Conservation (phyloP, 176 grass and related monocot species). For the Ampelocalamus luodianensis region DNA sequence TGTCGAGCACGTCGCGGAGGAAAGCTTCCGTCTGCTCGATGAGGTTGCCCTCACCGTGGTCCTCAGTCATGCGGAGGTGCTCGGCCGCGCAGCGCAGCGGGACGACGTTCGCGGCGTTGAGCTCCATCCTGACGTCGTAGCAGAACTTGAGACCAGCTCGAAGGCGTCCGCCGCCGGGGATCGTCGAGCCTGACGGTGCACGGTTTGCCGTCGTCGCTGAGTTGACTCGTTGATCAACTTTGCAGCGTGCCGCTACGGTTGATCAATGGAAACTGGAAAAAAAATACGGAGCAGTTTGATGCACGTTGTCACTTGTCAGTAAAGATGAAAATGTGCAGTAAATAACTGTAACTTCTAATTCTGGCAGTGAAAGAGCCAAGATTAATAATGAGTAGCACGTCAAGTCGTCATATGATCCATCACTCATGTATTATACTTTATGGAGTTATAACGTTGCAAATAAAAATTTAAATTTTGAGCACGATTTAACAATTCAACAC, state of each 20-base stretch:
- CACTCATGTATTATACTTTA: background rate
- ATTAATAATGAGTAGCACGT: background rate
- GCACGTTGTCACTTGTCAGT: background rate
- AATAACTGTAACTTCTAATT: background rate
- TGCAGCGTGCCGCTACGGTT: slow-evolving; percentile 62
- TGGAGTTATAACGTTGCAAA: too few relatives aligned
- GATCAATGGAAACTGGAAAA: slow-evolving; percentile 64
- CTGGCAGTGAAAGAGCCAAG: background rate
- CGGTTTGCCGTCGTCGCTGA: slow-evolving; percentile 11
- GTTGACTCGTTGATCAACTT: slow-evolving; percentile 52
- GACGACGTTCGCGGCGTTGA: slow-evolving; percentile 66
- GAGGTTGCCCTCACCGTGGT: slow-evolving; percentile 68
- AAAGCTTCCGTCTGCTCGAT: slow-evolving; percentile 64
- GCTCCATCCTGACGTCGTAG: slow-evolving; percentile 70
- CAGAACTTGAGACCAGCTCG: slow-evolving; percentile 68
- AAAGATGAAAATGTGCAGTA: background rate
- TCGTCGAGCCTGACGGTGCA: slow-evolving; percentile 56
- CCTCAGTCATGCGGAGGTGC: slow-evolving; percentile 67
- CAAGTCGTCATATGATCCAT: background rate
- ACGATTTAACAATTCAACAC: too few relatives aligned
- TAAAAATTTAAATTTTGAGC: too few relatives aligned
- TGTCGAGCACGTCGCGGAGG: slow-evolving; percentile 50
- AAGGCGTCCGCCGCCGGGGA: slow-evolving; percentile 71
- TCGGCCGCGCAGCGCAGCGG: slow-evolving; percentile 65
- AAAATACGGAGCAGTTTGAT: background rate